Base-by-base conservation (phyloP, 306 rosid species). In the Ammopiptanthus mongolicus region DNA sequence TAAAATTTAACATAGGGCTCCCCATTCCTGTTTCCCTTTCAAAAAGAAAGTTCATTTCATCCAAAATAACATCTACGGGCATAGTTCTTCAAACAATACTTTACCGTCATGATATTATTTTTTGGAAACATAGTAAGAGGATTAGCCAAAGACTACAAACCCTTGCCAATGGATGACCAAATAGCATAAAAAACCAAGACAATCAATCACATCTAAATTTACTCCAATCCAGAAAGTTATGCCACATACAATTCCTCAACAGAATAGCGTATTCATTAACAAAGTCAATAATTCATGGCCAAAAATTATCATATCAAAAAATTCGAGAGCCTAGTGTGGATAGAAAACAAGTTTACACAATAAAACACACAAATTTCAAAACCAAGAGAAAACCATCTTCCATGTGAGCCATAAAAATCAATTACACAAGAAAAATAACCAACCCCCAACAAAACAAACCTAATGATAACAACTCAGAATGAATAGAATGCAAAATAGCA, bases 341-440 rank as follows among this genome's bases (percentile, higher is more conserved):
- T 22, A 76, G 1, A 58, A 79, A 75, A 12, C 36, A 52, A 28
- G 51, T 58, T 37, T 1, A 19, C 44, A 23, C 31, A 48, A 34
- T 19, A 14, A 84, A 75, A 22, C 53, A 34, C 18, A 59, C 2
- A 18, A 66, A 66, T 58, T 46, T 28, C 48, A 56, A 57, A 73
- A 73, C 75, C 63, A 68, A 47, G 29, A 63, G 7, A 71, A 76
- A 39, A 39, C 25, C 61, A 69, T 62, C 44, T 51, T 25, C 69
- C 68, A 21, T 4, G 34, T 65, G 6, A 65, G 8, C 6, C 69
- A 52, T 3, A 47, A 53, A 60, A 42, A 51, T 5, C 44, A 69
- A 75, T 53, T 15, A 15, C 61, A 23, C 39, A 19, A 13, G 59
- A 36, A 42, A 42, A 75, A 69, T 29, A 61, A 61, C 31, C 64